These are phyloP conservation scores for Suillus tomentosus DNA, from an alignment of 768 basidiomycete genomes.

Conservation along the genomic window DNA sequence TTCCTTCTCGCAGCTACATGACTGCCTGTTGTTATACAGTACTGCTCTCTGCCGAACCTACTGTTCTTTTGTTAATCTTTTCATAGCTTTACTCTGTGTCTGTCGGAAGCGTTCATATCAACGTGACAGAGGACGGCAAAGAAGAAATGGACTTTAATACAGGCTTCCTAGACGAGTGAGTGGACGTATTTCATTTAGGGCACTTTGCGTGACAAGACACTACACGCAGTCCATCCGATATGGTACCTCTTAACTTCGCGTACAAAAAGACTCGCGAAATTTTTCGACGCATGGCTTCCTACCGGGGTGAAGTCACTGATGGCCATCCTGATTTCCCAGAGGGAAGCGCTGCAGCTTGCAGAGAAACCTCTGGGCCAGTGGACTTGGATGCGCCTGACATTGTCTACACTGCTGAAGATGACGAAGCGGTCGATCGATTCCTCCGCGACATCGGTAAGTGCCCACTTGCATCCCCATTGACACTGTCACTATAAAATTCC, in stretches of 20 bases:
- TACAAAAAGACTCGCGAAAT: constrained; percentile 32
- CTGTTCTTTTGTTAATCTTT: background rate
- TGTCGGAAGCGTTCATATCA: constrained; percentile 49
- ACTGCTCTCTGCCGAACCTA: constrained; percentile 1
- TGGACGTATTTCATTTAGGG: background rate
- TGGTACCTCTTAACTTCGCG: constrained; percentile 27
- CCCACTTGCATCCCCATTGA: background rate
- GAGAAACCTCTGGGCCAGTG: constrained; percentile 20
- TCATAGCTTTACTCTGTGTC: constrained; percentile 45
- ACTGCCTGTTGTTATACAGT: constrained; percentile 34
- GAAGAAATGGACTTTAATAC: constrained; percentile 46
- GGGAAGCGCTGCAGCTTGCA: constrained; percentile 31
- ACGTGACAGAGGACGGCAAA: constrained; percentile 41
- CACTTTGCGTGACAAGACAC: background rate
- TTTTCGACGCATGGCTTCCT: constrained; percentile 42
- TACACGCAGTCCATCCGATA: constrained; percentile 24
- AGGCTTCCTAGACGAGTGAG: constrained; percentile 48
- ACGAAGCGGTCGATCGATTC: constrained; percentile 34
- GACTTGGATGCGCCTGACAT: constrained; percentile 32
- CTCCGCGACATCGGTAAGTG: constrained; percentile 23
- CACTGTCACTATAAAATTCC: background rate
- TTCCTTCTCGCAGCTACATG: constrained; percentile 20
- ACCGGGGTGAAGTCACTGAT: constrained; percentile 37
- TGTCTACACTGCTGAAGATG: constrained; percentile 36
- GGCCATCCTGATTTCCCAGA: constrained; percentile 26